Evolutionary conservation across 495 filamentous ascomycete species (phyloP).

Genomic region (Talaromyces liani): DNA sequence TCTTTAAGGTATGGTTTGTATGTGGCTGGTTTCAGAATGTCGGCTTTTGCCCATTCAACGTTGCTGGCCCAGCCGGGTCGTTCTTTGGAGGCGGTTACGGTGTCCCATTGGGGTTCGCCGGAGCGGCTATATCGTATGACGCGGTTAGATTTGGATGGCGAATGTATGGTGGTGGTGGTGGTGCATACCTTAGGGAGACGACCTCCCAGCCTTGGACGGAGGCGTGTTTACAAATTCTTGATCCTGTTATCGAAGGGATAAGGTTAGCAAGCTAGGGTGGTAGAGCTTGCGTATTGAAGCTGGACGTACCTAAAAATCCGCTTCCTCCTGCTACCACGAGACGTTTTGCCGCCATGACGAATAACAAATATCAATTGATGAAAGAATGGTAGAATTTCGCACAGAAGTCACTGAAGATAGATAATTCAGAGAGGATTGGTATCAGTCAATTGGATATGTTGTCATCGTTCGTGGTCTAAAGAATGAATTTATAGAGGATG

Average conservation of each 20-base stretch:
- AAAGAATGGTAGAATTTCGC: neutral
- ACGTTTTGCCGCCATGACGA: slow-evolving; percentile 48
- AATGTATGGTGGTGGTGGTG: neutral
- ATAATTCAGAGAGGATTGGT: too few relatives aligned
- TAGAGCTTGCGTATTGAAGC: neutral
- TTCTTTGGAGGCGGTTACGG: slow-evolving; percentile 61
- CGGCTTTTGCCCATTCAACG: slow-evolving; percentile 79
- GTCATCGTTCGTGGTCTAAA: neutral
- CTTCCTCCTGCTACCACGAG: slow-evolving; percentile 89
- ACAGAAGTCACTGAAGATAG: neutral
- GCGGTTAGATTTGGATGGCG: neutral
- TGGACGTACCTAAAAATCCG: slow-evolving; percentile 69
- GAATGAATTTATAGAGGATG: neutral
- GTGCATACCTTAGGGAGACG: slow-evolving; percentile 69
- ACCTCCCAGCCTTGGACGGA: slow-evolving; percentile 78
- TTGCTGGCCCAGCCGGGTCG: slow-evolving; percentile 74
- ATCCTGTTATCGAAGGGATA: slow-evolving; percentile 38
- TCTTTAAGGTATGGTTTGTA: slow-evolving; percentile 65
- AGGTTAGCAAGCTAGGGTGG: neutral
- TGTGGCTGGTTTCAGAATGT: slow-evolving; percentile 72
- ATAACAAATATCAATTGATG: neutral
- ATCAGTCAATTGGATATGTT: too few relatives aligned
- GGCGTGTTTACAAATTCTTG: slow-evolving; percentile 85
- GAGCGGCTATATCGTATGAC: slow-evolving; percentile 55
- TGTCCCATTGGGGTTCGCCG: slow-evolving; percentile 76